phyloP scores from a whole-genome alignment of 2,329 filamentous ascomycete genomes.

The Aspergillus felis region DNA sequence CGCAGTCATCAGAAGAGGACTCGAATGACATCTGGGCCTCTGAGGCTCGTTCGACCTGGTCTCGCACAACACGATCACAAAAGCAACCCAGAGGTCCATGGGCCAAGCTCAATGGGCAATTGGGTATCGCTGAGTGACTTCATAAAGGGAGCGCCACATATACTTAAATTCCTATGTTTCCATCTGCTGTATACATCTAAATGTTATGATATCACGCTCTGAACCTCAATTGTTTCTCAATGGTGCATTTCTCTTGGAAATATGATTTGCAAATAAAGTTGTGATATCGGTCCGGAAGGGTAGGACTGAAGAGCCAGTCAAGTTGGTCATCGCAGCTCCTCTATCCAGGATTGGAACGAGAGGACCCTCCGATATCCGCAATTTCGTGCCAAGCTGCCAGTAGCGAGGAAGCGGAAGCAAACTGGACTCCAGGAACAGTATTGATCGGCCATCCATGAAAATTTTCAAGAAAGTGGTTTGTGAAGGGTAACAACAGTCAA shows the following conservation, averaged over 20 bases:
- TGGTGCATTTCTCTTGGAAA: neutral
- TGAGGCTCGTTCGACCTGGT: slow-evolving; percentile 23
- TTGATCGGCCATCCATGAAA: neutral
- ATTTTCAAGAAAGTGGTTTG: neutral
- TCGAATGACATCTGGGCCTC: slow-evolving; percentile 30
- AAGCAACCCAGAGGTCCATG: slow-evolving; percentile 33
- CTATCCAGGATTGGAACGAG: neutral
- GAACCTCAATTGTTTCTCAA: neutral
- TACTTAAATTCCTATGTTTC: neutral
- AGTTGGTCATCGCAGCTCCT: neutral
- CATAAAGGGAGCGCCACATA: neutral
- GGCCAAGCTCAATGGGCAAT: slow-evolving; percentile 33
- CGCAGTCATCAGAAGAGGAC: slow-evolving; percentile 12
- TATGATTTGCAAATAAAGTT: slow-evolving; percentile 1
- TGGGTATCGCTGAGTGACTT: slow-evolving; percentile 22
- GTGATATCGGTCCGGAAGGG: neutral
- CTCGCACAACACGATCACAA: slow-evolving; percentile 15
- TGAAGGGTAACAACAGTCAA: neutral
- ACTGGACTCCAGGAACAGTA: neutral
- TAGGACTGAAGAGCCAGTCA: neutral
- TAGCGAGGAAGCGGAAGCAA: neutral
- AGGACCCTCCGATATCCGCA: slow-evolving; percentile 1
- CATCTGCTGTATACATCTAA: neutral
- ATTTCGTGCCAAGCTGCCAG: neutral
- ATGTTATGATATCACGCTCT: neutral